A percentile compares a stretch with the other conserved stretches of the same genome.
Conservation (phyloP, 805 yeast species). For the Osmozyma mogii region DNA sequence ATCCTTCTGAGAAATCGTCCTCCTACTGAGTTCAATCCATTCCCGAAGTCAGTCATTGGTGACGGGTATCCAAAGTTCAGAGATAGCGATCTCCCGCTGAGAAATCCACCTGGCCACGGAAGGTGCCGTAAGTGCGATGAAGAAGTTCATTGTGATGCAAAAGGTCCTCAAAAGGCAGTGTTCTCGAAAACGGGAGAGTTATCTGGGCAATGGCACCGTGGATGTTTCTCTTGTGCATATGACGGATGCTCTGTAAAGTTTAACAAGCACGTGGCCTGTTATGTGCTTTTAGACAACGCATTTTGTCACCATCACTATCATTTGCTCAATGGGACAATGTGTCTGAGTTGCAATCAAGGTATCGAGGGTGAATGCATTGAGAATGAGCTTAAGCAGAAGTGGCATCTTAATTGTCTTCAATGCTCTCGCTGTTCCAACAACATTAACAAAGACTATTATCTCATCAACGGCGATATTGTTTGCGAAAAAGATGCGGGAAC, state of each 20-base stretch:
- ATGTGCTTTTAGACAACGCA: constrained; percentile 72
- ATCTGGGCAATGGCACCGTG: constrained; percentile 90
- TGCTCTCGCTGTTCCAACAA: constrained; percentile 52
- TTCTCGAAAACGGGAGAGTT: constrained; percentile 80
- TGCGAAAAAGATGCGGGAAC: constrained; percentile 52
- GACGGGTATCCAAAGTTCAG: constrained; percentile 9
- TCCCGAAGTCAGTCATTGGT: constrained; percentile 11
- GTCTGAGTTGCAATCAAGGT: constrained; percentile 62
- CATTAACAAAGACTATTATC: constrained; percentile 49
- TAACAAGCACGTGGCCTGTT: constrained; percentile 56
- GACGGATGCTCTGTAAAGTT: constrained; percentile 48
- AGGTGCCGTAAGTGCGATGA: constrained; percentile 71
- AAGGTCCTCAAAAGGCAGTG: constrained; percentile 48
- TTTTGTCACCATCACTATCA: constrained; percentile 80
- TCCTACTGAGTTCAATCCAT: constrained; percentile 12
- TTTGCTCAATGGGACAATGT: constrained; percentile 62
- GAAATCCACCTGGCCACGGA: constrained; percentile 61
- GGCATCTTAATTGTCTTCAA: constrained; percentile 65
- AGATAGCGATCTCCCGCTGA: constrained; percentile 2
- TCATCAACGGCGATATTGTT: constrained; percentile 38
- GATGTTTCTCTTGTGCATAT: constrained; percentile 67
- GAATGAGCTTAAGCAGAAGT: constrained; percentile 60
- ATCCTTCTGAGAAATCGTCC: constrained; percentile 10
- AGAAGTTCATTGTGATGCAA: constrained; percentile 36
- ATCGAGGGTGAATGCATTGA: constrained; percentile 91